phyloP scores from a whole-genome alignment of 2,329 filamentous ascomycete genomes.

The Rhynchosporium agropyri region DNA sequence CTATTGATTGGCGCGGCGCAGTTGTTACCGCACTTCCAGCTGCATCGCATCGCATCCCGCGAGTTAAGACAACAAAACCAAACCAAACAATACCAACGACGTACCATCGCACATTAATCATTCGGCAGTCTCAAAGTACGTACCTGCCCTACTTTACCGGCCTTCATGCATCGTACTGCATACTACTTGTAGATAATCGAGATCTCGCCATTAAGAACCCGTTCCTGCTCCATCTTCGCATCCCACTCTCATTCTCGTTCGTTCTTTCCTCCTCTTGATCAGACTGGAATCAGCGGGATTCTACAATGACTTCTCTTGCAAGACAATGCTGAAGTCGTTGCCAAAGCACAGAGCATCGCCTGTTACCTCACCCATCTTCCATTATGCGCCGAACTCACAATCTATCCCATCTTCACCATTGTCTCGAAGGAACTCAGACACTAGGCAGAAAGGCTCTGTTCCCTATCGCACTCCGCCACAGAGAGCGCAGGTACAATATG shows the following conservation, averaged over 20 bases:
- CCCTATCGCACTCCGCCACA: slow-evolving; percentile 26
- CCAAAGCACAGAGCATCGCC: slow-evolving; percentile 37
- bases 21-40: too few relatives aligned
- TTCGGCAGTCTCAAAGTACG: too few relatives aligned
- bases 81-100: too few relatives aligned
- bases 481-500: slow-evolving; percentile 33
- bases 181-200: not conserved
- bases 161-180: not conserved
- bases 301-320: slow-evolving; percentile 32
- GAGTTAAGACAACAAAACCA: too few relatives aligned
- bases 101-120: too few relatives aligned
- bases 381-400: slow-evolving; percentile 38
- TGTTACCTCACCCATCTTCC: slow-evolving; percentile 37
- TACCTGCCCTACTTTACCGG: too few relatives aligned
- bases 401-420: slow-evolving; percentile 35
- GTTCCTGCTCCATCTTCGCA: not conserved
- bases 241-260: slow-evolving; percentile 15
- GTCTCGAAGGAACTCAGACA: slow-evolving; percentile 33
- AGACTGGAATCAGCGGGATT: not conserved
- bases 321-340: slow-evolving; percentile 41
- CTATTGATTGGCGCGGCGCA: too few relatives aligned
- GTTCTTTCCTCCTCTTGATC: slow-evolving; percentile 3
- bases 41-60: too few relatives aligned
- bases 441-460: slow-evolving; percentile 27
- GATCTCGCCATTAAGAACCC: not conserved